Percentiles rank a stretch among this genome's conserved stretches.
phyloP scores from a whole-genome alignment of 2,329 filamentous ascomycete species.

The Ophiosphaerella herpotricha region DNA sequence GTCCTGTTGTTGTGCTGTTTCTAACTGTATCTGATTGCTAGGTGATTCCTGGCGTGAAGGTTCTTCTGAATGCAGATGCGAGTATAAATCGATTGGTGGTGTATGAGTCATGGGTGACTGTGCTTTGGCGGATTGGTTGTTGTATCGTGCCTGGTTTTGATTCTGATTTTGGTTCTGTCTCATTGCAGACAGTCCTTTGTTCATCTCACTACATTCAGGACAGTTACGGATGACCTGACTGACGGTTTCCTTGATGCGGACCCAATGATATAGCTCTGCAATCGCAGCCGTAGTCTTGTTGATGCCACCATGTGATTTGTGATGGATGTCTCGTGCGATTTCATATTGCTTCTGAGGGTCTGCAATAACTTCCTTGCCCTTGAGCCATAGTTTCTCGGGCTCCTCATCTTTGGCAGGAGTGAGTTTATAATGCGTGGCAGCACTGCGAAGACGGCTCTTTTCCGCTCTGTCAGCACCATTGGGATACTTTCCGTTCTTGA shows the following conservation, averaged over 20 bases:
- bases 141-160: constrained; percentile 12
- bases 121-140: constrained; percentile 4
- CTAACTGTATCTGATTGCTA: constrained; percentile 32
- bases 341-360: constrained; percentile 90
- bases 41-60: constrained; percentile 27
- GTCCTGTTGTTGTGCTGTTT: constrained; percentile 34
- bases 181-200: constrained; percentile 38
- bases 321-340: constrained; percentile 79
- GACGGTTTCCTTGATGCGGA: constrained; percentile 96
- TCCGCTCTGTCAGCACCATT: constrained; percentile 91
- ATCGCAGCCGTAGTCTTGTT: constrained; percentile 97
- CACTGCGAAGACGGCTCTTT: constrained; percentile 90
- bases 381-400: constrained; percentile 78
- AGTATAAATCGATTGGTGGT: constrained; percentile 11
- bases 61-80: constrained; percentile 7
- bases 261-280: constrained; percentile 95
- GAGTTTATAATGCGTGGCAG: constrained; percentile 93
- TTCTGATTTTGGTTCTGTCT: constrained; percentile 25
- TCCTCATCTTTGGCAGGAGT: constrained; percentile 54
- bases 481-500: constrained; percentile 93
- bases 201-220: constrained; percentile 78
- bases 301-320: constrained; percentile 82
- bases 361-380: constrained; percentile 95
- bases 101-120: constrained; percentile 15
- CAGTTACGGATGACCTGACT: constrained; percentile 94